These are phyloP conservation scores for Colletotrichum tropicale DNA, from an alignment of 2,329 filamentous ascomycete genomes.

Conservation along the genomic window DNA sequence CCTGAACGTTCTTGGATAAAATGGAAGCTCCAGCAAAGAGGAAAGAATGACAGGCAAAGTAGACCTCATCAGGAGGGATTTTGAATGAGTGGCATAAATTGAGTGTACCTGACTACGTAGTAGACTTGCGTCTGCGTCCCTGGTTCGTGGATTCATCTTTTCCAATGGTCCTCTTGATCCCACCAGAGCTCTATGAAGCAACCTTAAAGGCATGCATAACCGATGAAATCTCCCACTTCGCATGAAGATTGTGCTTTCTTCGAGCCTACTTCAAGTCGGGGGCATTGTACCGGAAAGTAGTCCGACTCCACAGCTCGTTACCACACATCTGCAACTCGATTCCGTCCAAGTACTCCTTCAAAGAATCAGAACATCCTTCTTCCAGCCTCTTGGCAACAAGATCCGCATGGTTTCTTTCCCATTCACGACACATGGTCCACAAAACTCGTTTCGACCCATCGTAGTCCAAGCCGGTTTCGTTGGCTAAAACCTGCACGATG, in stretches of 20 bases:
- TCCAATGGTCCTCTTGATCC: not conserved
- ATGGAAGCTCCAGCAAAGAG: not conserved
- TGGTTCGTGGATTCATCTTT: not conserved
- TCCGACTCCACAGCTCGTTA: slow-evolving; percentile 15
- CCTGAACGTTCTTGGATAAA: accelerated
- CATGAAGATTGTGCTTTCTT: not conserved
- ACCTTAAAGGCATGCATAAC: not conserved
- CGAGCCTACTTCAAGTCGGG: not conserved
- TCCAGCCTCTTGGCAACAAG: not conserved
- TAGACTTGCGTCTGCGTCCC: not conserved
- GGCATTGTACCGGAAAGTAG: slow-evolving; percentile 5
- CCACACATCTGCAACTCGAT: slow-evolving; percentile 18
- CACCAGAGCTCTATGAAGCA: not conserved
- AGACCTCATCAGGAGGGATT: accelerated
- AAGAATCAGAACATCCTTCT: not conserved
- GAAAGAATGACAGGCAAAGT: not conserved
- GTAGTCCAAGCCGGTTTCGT: not conserved
- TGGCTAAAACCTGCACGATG: not conserved
- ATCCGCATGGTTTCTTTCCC: not conserved
- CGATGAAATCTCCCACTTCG: not conserved
- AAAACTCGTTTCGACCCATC: slow-evolving; percentile 8
- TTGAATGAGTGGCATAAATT: not conserved
- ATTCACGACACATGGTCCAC: slow-evolving; percentile 19
- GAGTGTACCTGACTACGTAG: not conserved
- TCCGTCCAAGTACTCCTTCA: not conserved